Evolutionary conservation across 2,329 filamentous ascomycete genomes (phyloP).

Genomic region (Elsinoe fawcettii): DNA sequence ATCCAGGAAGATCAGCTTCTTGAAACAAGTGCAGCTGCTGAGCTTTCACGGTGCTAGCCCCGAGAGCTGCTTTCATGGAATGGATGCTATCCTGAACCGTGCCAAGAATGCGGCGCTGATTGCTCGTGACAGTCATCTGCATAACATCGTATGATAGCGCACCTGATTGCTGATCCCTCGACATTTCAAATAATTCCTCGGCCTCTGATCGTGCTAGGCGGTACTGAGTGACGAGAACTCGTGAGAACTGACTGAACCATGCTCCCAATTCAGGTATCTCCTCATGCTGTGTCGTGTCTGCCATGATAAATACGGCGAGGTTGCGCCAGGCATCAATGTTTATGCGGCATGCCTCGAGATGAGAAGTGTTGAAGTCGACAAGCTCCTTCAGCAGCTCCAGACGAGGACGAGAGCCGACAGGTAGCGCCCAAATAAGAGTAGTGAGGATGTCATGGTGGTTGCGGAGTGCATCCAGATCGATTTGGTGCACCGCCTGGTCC

Average conservation of each 20-base stretch:
- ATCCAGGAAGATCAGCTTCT: conserved; percentile 33
- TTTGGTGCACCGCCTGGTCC: conserved; percentile 45
- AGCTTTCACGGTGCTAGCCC: conserved; percentile 25
- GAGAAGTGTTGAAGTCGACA: conserved; percentile 50
- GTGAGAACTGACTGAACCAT: conserved; percentile 49
- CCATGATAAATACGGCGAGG: conserved; percentile 50
- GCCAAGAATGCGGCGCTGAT: conserved; percentile 51
- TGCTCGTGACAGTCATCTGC: conserved; percentile 46
- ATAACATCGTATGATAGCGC: conserved; percentile 41
- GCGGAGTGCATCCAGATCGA: conserved; percentile 50
- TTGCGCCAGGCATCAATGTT: conserved; percentile 53
- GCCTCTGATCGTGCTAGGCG: conserved; percentile 49
- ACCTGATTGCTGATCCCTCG: conserved; percentile 30
- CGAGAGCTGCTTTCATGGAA: conserved; percentile 44
- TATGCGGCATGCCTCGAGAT: conserved; percentile 52
- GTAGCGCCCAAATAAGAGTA: conserved; percentile 52
- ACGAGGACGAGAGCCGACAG: conserved; percentile 45
- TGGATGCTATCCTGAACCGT: conserved; percentile 46
- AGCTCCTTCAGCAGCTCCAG: conserved; percentile 46
- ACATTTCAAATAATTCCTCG: conserved; percentile 43
- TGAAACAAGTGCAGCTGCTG: conserved; percentile 30
- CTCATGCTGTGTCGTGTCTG: conserved; percentile 41
- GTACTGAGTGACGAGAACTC: conserved; percentile 48
- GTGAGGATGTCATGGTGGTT: conserved; percentile 57
- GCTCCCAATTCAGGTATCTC: conserved; percentile 42